Base-by-base conservation (phyloP, 1,139 yeast species). In the Kodamaea arcana region DNA sequence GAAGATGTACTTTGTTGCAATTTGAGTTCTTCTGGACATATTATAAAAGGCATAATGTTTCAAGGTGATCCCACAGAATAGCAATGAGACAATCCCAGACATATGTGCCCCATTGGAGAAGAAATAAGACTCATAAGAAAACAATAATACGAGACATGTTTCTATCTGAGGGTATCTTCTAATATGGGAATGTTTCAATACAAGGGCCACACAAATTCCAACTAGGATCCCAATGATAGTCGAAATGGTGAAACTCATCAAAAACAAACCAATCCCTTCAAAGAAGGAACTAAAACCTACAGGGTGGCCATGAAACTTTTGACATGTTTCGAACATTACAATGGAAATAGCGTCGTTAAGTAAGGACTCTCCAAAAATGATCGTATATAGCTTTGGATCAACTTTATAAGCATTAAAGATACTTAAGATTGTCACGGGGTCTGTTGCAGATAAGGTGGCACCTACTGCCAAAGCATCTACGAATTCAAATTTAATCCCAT, bases 321-420 rank as follows among this genome's bases (percentile, higher is more conserved):
- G 97, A 52, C 97, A 90, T 0, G 99, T 94, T 65, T 94, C 98
- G 64, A 94, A 94, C 95, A 94, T 92, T 49, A 94, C 98, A 57
- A 94, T 94, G 43, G 97, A 90, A 43, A 94, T 94, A 29, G 99
- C 98, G 64, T 94, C 99, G 56, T 94, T 94, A 39, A 94, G 67
- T 44, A 94, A 68, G 4, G 96, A 85, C 60, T 94, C 99, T 30
- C 99, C 99, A 58, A 94, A 92, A 41, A 94, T 92, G 45, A 94
- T 88, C 15, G 98, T 92, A 64, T 94, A 94, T 32, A 94, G 69
- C 59, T 92, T 92, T 9, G 98, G 98, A 57, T 94, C 99, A 23
- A 94, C 99, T 58, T 90, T 88, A 63, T 94, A 92, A 12, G 97
- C 94, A 53, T 92, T 92, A 70, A 94, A 94, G 41, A 94, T 94